Evolutionary conservation across 2,329 filamentous ascomycete genomes (phyloP).

Genomic region (Fusarium chlamydosporum): DNA sequence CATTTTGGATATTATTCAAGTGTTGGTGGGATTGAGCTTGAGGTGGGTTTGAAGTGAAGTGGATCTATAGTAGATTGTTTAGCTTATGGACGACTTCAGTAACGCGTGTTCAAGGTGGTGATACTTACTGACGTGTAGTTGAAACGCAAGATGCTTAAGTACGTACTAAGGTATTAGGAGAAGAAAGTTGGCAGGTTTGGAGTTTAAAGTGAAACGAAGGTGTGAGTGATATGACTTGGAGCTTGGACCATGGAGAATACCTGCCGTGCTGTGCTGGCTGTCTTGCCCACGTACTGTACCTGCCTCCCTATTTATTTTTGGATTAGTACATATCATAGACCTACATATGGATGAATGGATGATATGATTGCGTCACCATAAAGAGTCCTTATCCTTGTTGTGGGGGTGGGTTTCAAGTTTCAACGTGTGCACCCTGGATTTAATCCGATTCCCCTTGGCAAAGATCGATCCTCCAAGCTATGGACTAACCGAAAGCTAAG

Average conservation of each 20-base stretch:
- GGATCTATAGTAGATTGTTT: constrained; percentile 16
- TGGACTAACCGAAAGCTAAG: background rate
- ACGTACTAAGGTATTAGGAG: background rate
- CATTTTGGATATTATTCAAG: constrained; percentile 40
- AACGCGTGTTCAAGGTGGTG: background rate
- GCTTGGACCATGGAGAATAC: constrained; percentile 17
- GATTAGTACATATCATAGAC: constrained; percentile 2
- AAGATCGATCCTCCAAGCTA: constrained; percentile 1
- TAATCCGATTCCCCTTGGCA: constrained; percentile 18
- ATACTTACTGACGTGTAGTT: constrained; percentile 15
- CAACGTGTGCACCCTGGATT: constrained; percentile 29
- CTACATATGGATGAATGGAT: too few species aligned
- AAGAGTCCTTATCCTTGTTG: constrained; percentile 4
- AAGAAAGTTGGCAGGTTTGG: constrained; percentile 5
- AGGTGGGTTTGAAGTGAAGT: constrained; percentile 12
- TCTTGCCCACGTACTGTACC: constrained; percentile 1
- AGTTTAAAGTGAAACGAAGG: constrained; percentile 2
- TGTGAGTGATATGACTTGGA: constrained; percentile 13
- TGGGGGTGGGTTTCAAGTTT: constrained; percentile 39
- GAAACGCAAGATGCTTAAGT: background rate
- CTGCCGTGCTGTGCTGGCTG: background rate
- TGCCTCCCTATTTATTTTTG: constrained; percentile 36
- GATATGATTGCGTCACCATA: constrained; percentile 38
- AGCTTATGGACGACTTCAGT: constrained; percentile 1
- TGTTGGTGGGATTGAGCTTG: constrained; percentile 8